These are phyloP conservation scores for Hymenoscyphus scutula DNA, from an alignment of 2,329 filamentous ascomycete species.

Conservation along the genomic window DNA sequence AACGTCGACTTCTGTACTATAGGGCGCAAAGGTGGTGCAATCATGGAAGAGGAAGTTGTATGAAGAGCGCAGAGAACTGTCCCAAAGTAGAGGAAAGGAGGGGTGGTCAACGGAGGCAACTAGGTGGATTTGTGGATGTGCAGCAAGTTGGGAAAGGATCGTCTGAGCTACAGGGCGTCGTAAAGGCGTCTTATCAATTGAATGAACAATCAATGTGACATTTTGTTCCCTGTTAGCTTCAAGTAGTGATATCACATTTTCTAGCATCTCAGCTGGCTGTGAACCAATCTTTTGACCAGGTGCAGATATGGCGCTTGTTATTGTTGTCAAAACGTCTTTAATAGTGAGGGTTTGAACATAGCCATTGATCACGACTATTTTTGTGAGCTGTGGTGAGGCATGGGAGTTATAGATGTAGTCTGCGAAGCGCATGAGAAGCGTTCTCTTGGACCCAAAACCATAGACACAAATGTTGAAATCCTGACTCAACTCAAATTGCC, in stretches of 20 bases:
- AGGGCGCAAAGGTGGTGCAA: conserved; percentile 82
- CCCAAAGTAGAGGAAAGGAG: conserved; percentile 85
- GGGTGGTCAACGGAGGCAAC: conserved; percentile 84
- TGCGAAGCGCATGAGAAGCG: conserved; percentile 72
- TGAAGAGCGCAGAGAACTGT: conserved; percentile 75
- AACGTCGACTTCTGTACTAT: conserved; percentile 71
- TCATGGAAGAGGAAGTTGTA: conserved; percentile 92
- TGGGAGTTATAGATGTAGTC: conserved; percentile 57
- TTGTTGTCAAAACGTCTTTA: conserved; percentile 66
- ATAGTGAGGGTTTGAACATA: conserved; percentile 67
- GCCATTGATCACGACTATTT: conserved; percentile 83
- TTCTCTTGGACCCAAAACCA: conserved; percentile 86
- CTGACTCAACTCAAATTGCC: conserved; percentile 85
- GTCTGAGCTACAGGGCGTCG: conserved; percentile 69
- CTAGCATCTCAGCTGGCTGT: conserved; percentile 64
- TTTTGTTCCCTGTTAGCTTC: conserved; percentile 43
- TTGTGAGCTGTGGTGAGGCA: conserved; percentile 37
- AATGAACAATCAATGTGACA: conserved; percentile 76
- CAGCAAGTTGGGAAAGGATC: conserved; percentile 72
- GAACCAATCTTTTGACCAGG: conserved; percentile 42
- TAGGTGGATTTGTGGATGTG: conserved; percentile 69
- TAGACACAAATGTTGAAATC: conserved; percentile 89
- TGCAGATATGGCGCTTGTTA: conserved; percentile 61
- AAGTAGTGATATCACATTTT: conserved; percentile 62
- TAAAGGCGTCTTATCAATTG: conserved; percentile 76